phyloP scores from a whole-genome alignment of 2,329 filamentous ascomycete species.

The Aspergillus novoparasiticus region DNA sequence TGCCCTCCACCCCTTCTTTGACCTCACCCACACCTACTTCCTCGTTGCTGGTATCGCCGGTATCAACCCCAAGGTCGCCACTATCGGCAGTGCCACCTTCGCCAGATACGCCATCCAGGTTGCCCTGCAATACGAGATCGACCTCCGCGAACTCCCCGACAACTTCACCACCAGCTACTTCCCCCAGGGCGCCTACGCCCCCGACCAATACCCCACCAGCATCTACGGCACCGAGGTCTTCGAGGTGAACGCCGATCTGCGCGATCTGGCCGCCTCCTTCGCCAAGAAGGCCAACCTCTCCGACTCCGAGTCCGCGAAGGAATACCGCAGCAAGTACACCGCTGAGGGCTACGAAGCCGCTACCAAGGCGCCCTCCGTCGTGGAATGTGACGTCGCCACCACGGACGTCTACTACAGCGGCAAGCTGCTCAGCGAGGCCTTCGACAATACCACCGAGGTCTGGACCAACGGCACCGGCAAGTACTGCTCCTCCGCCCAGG shows the following conservation, averaged over 20 bases:
- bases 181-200: conserved; percentile 59
- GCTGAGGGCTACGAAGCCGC: conserved; percentile 43
- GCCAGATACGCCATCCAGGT: conserved; percentile 72
- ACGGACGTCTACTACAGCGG: conserved; percentile 74
- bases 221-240: conserved; percentile 72
- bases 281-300: conserved; percentile 56
- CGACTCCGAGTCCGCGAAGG: conserved; percentile 52
- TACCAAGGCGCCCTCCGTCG: conserved; percentile 55
- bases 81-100: conserved; percentile 68
- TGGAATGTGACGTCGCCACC: conserved; percentile 69
- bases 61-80: conserved; percentile 69
- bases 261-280: conserved; percentile 55
- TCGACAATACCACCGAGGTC: conserved; percentile 64
- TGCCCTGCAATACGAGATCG: conserved; percentile 74
- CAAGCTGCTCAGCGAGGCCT: conserved; percentile 60
- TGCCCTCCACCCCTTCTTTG: conserved; percentile 62
- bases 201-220: conserved; percentile 59
- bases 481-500: conserved; percentile 73
- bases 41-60: conserved; percentile 72
- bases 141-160: conserved; percentile 66
- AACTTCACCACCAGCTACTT: conserved; percentile 71
- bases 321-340: conserved; percentile 59
- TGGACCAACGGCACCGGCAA: conserved; percentile 69
- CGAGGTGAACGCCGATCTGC: conserved; percentile 63
- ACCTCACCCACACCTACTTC: conserved; percentile 70